Evolutionary conservation across 2,329 filamentous ascomycete genomes (phyloP).

Genomic region (Juglanconis sp.): DNA sequence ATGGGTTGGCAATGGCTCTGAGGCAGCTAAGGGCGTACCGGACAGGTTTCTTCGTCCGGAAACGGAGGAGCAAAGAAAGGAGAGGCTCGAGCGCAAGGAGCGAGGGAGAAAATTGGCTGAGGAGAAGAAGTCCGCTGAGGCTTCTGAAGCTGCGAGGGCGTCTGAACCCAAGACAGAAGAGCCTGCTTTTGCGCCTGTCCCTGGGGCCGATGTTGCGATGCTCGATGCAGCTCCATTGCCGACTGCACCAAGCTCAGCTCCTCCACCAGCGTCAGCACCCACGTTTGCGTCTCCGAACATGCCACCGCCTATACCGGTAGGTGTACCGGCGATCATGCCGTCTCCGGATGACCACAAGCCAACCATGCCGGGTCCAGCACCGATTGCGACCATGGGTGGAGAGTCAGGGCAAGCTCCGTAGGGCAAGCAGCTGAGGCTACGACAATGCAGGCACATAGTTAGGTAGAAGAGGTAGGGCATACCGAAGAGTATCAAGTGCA

Average conservation of each 20-base stretch:
- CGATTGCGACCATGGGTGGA: neutral
- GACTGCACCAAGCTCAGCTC: neutral
- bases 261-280: neutral
- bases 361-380: neutral
- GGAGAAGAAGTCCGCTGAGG: neutral
- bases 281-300: neutral
- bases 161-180: neutral
- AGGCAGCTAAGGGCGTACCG: constrained; percentile 73
- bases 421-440: neutral
- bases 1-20: constrained; percentile 69
- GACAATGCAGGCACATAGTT: neutral
- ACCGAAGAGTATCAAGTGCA: too few relatives aligned
- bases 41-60: constrained; percentile 58
- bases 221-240: neutral
- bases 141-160: neutral
- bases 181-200: neutral
- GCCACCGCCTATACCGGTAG: constrained; percentile 10
- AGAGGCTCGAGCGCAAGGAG: constrained; percentile 19
- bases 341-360: neutral
- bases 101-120: constrained; percentile 8
- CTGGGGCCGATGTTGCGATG: neutral
- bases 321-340: constrained; percentile 11
- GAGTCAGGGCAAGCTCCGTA: neutral
- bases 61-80: constrained; percentile 15
- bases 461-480: too few relatives aligned